These are phyloP conservation scores for Alternaria panax DNA, from an alignment of 2,329 filamentous ascomycete genomes.

Conservation along the genomic window DNA sequence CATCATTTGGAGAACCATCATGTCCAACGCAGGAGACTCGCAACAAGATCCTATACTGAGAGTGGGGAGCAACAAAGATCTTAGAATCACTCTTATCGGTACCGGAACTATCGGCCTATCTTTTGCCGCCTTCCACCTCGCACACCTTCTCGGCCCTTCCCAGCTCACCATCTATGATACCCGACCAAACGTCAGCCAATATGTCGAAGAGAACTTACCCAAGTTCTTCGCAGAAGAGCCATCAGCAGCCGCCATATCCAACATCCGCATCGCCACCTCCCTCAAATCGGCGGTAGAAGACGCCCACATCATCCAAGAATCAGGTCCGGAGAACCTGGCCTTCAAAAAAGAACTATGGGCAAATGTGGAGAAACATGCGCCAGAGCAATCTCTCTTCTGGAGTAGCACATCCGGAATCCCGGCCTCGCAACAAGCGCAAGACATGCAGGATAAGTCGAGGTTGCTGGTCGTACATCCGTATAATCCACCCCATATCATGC, in stretches of 20 bases:
- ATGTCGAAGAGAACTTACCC: conserved; percentile 55
- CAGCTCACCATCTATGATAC: conserved; percentile 61
- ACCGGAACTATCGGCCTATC: conserved; percentile 63
- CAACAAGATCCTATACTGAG: not conserved
- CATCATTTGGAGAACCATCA: conserved; percentile 8
- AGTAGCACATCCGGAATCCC: conserved; percentile 66
- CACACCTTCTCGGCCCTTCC: conserved; percentile 49
- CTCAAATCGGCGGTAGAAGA: conserved; percentile 54
- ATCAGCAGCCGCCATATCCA: conserved; percentile 25
- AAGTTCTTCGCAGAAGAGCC: conserved; percentile 47
- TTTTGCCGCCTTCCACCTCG: conserved; percentile 62
- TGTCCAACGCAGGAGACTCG: conserved; percentile 10
- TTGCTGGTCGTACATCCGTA: conserved; percentile 67
- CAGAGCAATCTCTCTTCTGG: conserved; percentile 60
- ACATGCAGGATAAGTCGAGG: conserved; percentile 54
- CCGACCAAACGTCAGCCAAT: conserved; percentile 55
- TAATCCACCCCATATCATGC: conserved; percentile 69
- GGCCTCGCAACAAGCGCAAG: conserved; percentile 57
- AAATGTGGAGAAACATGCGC: conserved; percentile 57
- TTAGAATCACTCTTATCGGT: conserved; percentile 53
- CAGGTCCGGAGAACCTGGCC: conserved; percentile 61
- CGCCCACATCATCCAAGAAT: conserved; percentile 66
- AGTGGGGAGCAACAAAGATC: conserved; percentile 12
- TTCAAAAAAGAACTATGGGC: conserved; percentile 64
- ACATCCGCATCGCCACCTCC: conserved; percentile 45